Evolutionary conservation across 2,329 filamentous ascomycete species (phyloP).

Genomic region (Apiospora saccharicola): DNA sequence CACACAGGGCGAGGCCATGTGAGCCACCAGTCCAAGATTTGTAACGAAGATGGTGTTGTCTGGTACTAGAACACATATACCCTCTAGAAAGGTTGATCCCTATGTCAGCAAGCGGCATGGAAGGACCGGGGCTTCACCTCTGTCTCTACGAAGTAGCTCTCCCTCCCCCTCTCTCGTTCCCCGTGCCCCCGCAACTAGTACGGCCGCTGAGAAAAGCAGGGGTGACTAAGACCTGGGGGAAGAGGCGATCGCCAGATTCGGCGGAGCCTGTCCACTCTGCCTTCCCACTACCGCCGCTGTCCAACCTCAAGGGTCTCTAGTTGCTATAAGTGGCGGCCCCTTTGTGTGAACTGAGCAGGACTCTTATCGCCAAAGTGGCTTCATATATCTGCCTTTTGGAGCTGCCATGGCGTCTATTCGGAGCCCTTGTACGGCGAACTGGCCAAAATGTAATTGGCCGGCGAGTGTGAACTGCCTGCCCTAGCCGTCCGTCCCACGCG

Average conservation of each 20-base stretch:
- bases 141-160: background rate
- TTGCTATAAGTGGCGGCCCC: background rate
- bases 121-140: background rate
- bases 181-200: background rate
- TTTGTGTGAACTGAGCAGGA: background rate
- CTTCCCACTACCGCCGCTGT: background rate
- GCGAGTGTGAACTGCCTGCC: background rate
- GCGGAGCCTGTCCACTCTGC: background rate
- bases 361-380: background rate
- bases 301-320: background rate
- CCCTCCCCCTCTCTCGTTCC: background rate
- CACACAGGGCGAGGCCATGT: constrained; percentile 9
- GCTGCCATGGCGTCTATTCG: background rate
- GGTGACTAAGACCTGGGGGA: background rate
- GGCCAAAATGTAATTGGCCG: background rate
- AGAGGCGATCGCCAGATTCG: background rate
- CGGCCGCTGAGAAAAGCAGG: background rate
- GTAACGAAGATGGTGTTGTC: background rate
- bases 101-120: background rate
- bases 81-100: background rate
- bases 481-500: background rate
- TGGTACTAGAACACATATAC: background rate
- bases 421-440: background rate
- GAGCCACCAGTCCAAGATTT: background rate
- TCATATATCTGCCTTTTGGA: too few species aligned